phyloP scores from a whole-genome alignment of 139 green algal genomes.

The Coelastrella sp. region DNA sequence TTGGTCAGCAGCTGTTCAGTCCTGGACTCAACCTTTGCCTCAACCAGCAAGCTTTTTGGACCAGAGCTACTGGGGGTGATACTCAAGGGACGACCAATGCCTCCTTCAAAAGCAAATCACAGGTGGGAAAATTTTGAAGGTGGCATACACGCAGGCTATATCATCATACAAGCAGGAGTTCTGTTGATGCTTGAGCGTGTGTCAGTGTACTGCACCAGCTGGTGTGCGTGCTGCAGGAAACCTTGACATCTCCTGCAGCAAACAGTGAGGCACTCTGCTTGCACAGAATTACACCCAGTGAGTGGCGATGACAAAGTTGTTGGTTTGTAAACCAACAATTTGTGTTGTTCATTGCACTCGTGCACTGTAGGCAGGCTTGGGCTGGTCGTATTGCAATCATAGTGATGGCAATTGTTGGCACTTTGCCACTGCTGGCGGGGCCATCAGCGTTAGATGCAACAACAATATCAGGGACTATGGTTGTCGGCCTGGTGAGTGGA shows the following conservation, averaged over 20 bases:
- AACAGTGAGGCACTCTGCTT: too few relatives aligned
- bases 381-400: constrained; percentile 43
- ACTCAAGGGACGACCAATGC: constrained; percentile 9
- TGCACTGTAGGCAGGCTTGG: constrained; percentile 40
- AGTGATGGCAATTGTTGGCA: constrained; percentile 48
- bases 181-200: too few relatives aligned
- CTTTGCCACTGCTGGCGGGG: constrained; percentile 39
- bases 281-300: too few relatives aligned
- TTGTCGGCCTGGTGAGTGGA: constrained; percentile 18
- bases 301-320: not conserved
- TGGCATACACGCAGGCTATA: not conserved
- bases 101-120: constrained; percentile 20
- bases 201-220: too few relatives aligned
- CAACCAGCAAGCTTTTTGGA: constrained; percentile 45
- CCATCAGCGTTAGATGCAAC: constrained; percentile 43
- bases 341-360: too few relatives aligned
- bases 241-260: too few relatives aligned
- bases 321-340: not conserved
- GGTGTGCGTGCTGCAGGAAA: too few relatives aligned
- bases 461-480: constrained; percentile 47
- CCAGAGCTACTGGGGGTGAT: constrained; percentile 38
- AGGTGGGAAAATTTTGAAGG: too few relatives aligned
- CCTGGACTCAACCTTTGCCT: constrained; percentile 45
- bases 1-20: constrained; percentile 40
- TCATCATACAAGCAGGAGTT: too few relatives aligned